Base-by-base conservation (phyloP, 148 eudicot species). In the Amaranthus hypochondriacus region DNA sequence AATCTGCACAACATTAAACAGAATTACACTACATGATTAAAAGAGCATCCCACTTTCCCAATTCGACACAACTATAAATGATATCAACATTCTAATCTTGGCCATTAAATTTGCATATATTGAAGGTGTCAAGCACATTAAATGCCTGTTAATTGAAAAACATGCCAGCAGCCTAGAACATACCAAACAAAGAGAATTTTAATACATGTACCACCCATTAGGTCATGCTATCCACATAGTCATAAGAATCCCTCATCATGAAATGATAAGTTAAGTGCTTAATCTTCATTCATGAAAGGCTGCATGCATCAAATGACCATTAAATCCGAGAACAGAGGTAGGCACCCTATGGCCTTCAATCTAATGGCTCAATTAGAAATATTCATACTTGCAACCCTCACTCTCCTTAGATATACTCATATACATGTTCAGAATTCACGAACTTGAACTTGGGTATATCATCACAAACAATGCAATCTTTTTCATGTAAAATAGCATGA, bases 1-100 rank as follows among this genome's bases (percentile, higher is more conserved):
- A 75, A 87, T 95, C 97, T 93, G 88, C 75, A 83, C 82, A 59
- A 66, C 42, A 48, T 71, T 75, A 69, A 72, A 68, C 39, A 5
- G 54, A 6, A 28, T 28, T 28, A 28, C 10, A 49, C 39, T 57
- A 9, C 51, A 44, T 42, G 3, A 9, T 69, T 7, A n/a, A 49
- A 48, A 28, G 28, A 61, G 6, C 15, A 61, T 10, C 58, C 63
- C 56, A 67, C 72, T 28, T 9, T 28, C 28, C 61, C 7, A 6
- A 48, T 18, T 51, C 80, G 68, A 75, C 48, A 69, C 13, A 57
- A 48, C 15, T 15, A 60, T 3, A 21, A 28, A 42, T 46, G 15
- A 70, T 62, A 56, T 15, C 21, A 71, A 47, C 66, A 60, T 53
- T 48, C 11, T 43, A 48, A 66, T 28, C 39, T 28, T 44, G 48